These are phyloP conservation scores for Clavispora asparagi DNA, from an alignment of 805 yeast species.

Conservation along the genomic window DNA sequence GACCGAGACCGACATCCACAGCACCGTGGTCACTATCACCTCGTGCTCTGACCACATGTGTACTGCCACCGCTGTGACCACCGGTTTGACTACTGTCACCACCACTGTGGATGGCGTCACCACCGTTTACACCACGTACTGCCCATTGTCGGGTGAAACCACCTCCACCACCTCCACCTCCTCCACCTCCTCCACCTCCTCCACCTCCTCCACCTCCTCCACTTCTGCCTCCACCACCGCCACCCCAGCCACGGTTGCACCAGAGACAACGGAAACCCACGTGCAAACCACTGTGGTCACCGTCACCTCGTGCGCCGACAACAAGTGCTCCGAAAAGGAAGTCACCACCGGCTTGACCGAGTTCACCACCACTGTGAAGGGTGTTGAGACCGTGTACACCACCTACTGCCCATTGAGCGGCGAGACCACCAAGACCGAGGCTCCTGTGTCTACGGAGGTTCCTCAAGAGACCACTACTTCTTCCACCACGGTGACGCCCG, in stretches of 20 bases:
- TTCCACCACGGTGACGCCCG: background rate
- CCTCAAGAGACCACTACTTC: background rate
- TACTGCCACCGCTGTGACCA: conserved; percentile 20
- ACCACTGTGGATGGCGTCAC: conserved; percentile 27
- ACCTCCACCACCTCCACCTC: background rate
- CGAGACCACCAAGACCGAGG: conserved; percentile 6
- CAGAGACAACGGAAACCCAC: conserved; percentile 6
- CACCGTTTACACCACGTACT: conserved; percentile 39
- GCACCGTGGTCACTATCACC: conserved; percentile 22
- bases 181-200: too few species aligned
- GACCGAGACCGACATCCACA: conserved; percentile 7
- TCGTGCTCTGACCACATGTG: conserved; percentile 24
- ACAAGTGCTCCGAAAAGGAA: conserved; percentile 20
- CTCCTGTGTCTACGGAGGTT: background rate
- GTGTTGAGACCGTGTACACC: conserved; percentile 11
- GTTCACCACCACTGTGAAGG: conserved; percentile 8
- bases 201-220: too few species aligned
- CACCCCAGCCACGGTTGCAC: conserved; percentile 9
- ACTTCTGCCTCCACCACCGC: background rate
- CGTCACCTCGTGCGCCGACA: conserved; percentile 34
- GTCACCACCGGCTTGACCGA: conserved; percentile 13
- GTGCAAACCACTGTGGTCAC: conserved; percentile 21
- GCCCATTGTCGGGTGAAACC: conserved; percentile 18
- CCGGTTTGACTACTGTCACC: conserved; percentile 23
- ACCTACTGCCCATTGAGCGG: conserved; percentile 19